Evolutionary conservation across 2,329 filamentous ascomycete species (phyloP), one percentile per base, ranked within the genome.

Genomic region (Pestalotiopsis sp.): DNA sequence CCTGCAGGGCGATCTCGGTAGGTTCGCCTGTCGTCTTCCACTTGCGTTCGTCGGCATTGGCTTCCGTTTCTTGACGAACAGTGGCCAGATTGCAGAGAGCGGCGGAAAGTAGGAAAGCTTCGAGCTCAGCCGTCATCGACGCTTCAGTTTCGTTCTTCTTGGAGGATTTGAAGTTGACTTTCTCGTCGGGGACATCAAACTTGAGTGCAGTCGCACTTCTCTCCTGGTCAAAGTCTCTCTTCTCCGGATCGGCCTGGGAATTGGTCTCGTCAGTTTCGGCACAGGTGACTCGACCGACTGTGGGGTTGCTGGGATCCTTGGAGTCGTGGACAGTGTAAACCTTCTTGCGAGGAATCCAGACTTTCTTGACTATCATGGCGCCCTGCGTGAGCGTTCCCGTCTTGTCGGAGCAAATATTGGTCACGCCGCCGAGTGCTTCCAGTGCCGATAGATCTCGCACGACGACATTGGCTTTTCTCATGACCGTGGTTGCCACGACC

Each of bases 401-500:
- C 80, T 92, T 92, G 80, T 92, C 91, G 27, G 90, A 92, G 79
- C 91, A 93, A 74, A 93, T 91, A 75, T 92, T 90, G 68, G 90
- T 92, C 27, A 93, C 90, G 58, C 89, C 90, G 13, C 91, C 91
- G 2, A 93, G 84, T 13, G 90, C 90, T 74, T 93, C 91, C 0
- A 93, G 84, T 0, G 90, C 89, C 3, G 89, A 88, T 58, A 93
- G 82, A 74, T 92, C 90, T 71, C 89, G 85, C 36, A 91, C 87
- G 66, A 91, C 87, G 57, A 91, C 89, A 70, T 91, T 87, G 45
- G 87, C 83, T 75, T 89, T 88, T 69, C 88, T 84, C 89, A 91
- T 91, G 52, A 88, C 86, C 61, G 88, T 90, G 11, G 88, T 87
- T 14, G 88, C 89, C 41, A 90, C 88, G 27, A 90, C 88, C 83